Evolutionary conservation across 257 asterid species (phyloP).

Genomic region (Fraxinus cuspidata): DNA sequence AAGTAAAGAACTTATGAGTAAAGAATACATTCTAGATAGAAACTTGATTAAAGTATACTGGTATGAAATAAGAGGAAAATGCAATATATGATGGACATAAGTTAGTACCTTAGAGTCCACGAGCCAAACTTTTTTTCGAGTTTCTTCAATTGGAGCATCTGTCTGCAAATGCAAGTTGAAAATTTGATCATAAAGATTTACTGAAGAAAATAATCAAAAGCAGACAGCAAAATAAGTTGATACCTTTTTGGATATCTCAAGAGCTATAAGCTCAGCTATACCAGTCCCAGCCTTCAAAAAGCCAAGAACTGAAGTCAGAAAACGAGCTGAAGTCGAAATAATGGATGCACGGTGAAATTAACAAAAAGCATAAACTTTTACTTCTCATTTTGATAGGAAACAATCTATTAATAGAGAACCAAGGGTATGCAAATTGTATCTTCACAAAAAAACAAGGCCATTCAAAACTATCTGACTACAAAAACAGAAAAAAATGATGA

Average conservation of each 20-base stretch:
- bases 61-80: not conserved
- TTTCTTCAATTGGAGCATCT: constrained; percentile 56
- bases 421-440: not conserved
- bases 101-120: constrained; percentile 76
- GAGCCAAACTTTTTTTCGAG: constrained; percentile 90
- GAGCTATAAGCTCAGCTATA: constrained; percentile 95
- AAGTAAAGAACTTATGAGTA: constrained; percentile 18
- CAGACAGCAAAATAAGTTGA: constrained; percentile 11
- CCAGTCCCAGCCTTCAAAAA: constrained; percentile 90
- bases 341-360: not conserved
- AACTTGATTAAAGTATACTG: constrained; percentile 1
- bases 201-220: constrained; percentile 14
- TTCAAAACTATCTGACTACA: not conserved
- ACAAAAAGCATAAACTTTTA: not conserved
- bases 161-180: constrained; percentile 47
- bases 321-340: constrained; percentile 22
- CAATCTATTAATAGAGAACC: no score
- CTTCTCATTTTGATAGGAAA: not conserved
- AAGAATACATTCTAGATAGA: constrained; percentile 6
- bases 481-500: not conserved
- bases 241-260: constrained; percentile 74
- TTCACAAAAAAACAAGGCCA: not conserved
- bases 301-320: constrained; percentile 28
- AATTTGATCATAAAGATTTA: constrained; percentile 15
- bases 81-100: not conserved